Evolutionary conservation across 768 basidiomycete species (phyloP), one percentile per base, ranked within the genome.

Genomic region (Coprinopsis strossmayeri): DNA sequence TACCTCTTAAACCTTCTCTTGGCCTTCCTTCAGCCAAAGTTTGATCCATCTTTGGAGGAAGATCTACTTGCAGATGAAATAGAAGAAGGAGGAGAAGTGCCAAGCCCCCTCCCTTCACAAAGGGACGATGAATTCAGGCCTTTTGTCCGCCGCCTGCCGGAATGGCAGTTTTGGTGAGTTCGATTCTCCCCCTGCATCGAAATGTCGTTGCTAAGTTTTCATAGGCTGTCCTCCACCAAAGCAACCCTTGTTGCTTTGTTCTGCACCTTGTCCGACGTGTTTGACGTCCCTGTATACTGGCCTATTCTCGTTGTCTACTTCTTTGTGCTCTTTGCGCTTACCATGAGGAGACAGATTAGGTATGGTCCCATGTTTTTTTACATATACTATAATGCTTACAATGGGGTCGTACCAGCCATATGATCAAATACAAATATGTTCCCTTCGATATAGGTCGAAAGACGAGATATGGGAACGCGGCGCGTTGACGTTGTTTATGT

Each of bases 271-370:
- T 94, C 90, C 21, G 76, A 86, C 39, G 69, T 85, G 28, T 95
- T 96, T 57, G 94, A 98, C 63, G 87, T 99, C 18, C 95, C 96
- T 5, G 96, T 98, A 20, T 98, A 96, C 70, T 98, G 96, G 94
- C 96, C 96, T 5, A 98, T 99, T 66, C 81, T 99, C 47, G 83
- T 98, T 57, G 73, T 97, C 50, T 99, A 99, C 72, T 99, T 98
- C 76, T 88, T 88, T 66, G 86, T 93, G 35, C 77, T 98, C 47
- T 97, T 97, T 62, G 79, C 89, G 18, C 72, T 98, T 57, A 98
- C 95, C 3, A 95, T 99, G 91, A 79, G 93, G 53, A 73, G 92
- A 53, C 93, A 97, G 68, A 93, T 97, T 55, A 90, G 91, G 92
- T 95, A 64, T 59, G 92, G 4, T 20, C 18, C 77, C 2, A 43